phyloP scores from a whole-genome alignment of 202 grass and related monocot genomes.

The Miscanthus sacchariflorus region DNA sequence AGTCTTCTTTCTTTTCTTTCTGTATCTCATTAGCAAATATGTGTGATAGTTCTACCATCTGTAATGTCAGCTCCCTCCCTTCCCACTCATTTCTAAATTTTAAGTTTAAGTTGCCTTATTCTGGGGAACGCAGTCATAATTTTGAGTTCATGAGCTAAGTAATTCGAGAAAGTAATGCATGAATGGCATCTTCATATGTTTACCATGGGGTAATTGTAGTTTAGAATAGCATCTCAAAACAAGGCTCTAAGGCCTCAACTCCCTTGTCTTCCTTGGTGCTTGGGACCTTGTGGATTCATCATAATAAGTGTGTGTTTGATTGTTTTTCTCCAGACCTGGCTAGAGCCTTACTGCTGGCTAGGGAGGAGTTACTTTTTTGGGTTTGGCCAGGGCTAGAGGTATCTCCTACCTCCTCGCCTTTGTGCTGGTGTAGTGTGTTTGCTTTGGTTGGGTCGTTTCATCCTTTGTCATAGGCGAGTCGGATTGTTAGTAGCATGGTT shows the following conservation, averaged over 20 bases:
- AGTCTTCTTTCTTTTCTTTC: background rate
- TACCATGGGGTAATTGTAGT: background rate
- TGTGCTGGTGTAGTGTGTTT: background rate
- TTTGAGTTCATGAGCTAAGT: background rate
- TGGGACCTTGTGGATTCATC: background rate
- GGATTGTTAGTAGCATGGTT: background rate
- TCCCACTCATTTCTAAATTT: background rate
- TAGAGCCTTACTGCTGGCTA: background rate
- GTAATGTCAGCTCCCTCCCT: background rate
- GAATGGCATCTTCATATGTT: background rate
- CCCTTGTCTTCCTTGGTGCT: background rate
- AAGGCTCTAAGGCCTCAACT: background rate
- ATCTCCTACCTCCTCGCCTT: background rate
- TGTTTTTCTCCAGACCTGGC: background rate
- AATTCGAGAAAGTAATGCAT: background rate
- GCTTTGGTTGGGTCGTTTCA: background rate
- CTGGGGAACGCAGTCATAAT: background rate
- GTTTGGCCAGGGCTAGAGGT: background rate
- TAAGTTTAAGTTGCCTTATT: background rate
- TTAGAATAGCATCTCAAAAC: background rate
- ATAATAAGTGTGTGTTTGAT: background rate
- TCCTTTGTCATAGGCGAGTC: background rate
- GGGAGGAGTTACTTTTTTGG: background rate
- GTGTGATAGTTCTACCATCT: background rate
- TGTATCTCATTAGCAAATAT: conserved; percentile 19